Evolutionary conservation across 176 grass and related monocot genomes (phyloP).

Genomic region (Musa schizocarpa): DNA sequence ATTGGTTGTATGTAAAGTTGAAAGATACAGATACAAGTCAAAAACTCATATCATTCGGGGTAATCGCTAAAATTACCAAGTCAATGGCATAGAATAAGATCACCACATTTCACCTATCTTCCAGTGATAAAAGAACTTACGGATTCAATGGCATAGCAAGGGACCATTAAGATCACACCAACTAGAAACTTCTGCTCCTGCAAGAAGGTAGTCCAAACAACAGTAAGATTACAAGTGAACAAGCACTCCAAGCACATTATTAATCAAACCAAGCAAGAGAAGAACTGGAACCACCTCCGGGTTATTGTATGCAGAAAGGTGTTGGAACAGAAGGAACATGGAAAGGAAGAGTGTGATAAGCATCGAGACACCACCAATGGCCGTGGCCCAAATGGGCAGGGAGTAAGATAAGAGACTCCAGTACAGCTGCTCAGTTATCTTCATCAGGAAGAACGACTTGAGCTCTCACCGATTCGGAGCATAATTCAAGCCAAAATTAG

Average conservation of each 20-base stretch:
- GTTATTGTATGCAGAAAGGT: constrained; percentile 71
- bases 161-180: constrained; percentile 72
- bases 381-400: constrained; percentile 44
- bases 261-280: neutral
- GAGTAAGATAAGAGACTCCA: constrained; percentile 23
- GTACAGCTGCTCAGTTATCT: constrained; percentile 27
- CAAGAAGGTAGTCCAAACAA: neutral
- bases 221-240: neutral
- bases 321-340: constrained; percentile 49
- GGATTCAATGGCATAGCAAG: constrained; percentile 59
- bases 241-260: neutral
- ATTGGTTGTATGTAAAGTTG: too few relatives aligned
- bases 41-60: too few relatives aligned
- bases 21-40: too few relatives aligned
- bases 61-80: neutral
- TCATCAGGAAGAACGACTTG: constrained; percentile 11
- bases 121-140: constrained; percentile 28
- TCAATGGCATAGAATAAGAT: neutral
- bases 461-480: too few relatives aligned
- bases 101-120: too few relatives aligned
- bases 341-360: constrained; percentile 36
- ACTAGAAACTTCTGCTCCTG: constrained; percentile 90
- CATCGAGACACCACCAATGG: constrained; percentile 42
- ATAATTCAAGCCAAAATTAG: too few relatives aligned
- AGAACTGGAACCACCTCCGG: constrained; percentile 46